Base-by-base conservation (phyloP, 768 basidiomycete genomes). In the Macrolepiota fuliginosa region DNA sequence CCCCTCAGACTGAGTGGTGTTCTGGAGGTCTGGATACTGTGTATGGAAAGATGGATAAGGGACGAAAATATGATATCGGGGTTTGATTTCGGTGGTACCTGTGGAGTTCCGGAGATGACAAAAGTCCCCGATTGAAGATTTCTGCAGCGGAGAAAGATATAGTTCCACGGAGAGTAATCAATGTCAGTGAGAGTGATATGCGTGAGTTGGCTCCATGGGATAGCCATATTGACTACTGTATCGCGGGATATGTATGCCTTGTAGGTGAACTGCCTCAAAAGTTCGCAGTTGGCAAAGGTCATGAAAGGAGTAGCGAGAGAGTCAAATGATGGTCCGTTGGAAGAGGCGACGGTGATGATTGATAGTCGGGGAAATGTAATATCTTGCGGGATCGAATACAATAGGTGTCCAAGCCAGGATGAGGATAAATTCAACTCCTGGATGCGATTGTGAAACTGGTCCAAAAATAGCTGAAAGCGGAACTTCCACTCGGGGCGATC, bases 181-280 rank as follows among this genome's bases (percentile, higher is more conserved):
- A 52, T 15, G 50, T 59, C 58, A 7, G 49, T 22, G 19, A 59
- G 58, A 15, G 58, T 59, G 11, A 59, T 17, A 39, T 59, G 58
- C 17, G 58, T 59, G 27, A 59, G 58, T 40, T 59, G 58, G 12
- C 15, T 13, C 58, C 58, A 59, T 1, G 37, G 58, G 17, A 59
- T 22, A 12, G 9, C 50, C 13, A 59, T 24, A 25, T 52, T 59
- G 22, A 52, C 13, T 15, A 29, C 50, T 4, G 58, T 59, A 40
- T 59, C 58, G n/a, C 17, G 7, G 19, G 49, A 51, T 25, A 59
- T 39, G 50, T 52, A 59, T 5, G 58, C 58, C 19, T 39, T 35
- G 40, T 59, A 59, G 12, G 25, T 19, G 27, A 59, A 27, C n/a
- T 17, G 36, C 35, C 17, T 39, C 17, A 59, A 12, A 24, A 29